Base-by-base conservation (phyloP, 148 eudicot species). In the Euryodendron excelsum region DNA sequence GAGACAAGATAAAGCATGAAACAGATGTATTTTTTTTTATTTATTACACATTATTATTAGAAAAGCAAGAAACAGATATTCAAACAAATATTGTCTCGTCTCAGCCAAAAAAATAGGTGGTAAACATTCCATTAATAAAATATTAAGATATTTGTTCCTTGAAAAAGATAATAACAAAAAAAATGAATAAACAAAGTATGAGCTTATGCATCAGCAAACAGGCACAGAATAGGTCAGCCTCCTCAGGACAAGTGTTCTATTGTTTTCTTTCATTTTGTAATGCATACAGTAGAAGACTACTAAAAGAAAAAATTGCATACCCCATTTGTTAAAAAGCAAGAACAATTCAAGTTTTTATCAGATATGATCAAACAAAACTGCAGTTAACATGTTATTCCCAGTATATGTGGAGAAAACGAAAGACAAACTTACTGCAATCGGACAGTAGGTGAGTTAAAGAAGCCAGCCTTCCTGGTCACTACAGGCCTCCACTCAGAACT, bases 401-500 rank as follows among this genome's bases (percentile, higher is more conserved):
- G 20, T 13, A 31, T 33, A 67, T 9, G 47, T 28, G 28, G 44
- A 59, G 62, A 34, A 50, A 65, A 76, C 31, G 72, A 60, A 44
- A 66, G 55, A 73, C 56, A 48, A 82, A 88, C 96, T 90, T 90
- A 96, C 99, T 90, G 89, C 61, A 96, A 79, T 13, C 98, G 88
- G 36, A 91, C 69, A 4, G 90, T 96, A 64, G 98, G 97, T 14
- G 64, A 89, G 83, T 88, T 90, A 70, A 82, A 81, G 78, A 79
- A 88, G 59, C 97, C 93, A 47, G 87, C 79, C 85, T 92, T 93
- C 81, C 95, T 89, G 69, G 75, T 53, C 13, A 96, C 91, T 33
- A 85, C 72, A 55, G 92, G 85, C 69, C 91, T 90, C 98, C 98
- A 96, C 25, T 96, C 95, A 72, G 99, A 93, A 15, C 77, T 74